A percentile compares a stretch with the other conserved stretches of the same genome.
Conservation (phyloP, 2,329 filamentous ascomycete genomes). For the Cercospora sesami region DNA sequence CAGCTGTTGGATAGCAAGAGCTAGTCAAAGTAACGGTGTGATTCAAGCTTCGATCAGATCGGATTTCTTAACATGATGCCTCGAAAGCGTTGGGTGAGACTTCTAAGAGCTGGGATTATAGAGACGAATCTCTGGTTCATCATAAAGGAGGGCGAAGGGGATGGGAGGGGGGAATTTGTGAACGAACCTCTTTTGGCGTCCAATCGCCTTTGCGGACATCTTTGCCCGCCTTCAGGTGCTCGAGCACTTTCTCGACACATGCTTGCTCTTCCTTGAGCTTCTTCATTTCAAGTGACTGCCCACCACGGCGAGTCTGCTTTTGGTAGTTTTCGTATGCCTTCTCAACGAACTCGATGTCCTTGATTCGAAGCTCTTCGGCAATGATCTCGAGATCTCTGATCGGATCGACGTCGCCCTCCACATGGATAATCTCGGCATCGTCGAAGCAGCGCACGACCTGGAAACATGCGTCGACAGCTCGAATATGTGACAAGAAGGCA, state of each 20-base stretch:
- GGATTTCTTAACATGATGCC: slow-evolving; percentile 83
- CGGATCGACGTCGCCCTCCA: slow-evolving; percentile 97
- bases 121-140: slow-evolving; percentile 99
- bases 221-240: slow-evolving; percentile 81
- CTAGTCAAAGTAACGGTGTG: neutral
- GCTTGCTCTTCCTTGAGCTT: slow-evolving; percentile 94
- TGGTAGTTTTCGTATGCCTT: slow-evolving; percentile 88
- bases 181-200: slow-evolving; percentile 88
- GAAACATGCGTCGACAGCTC: slow-evolving; percentile 59
- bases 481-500: slow-evolving; percentile 96
- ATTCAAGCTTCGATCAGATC: slow-evolving; percentile 35
- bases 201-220: slow-evolving; percentile 90
- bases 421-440: slow-evolving; percentile 98
- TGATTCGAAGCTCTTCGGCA: slow-evolving; percentile 91
- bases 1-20: neutral
- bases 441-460: slow-evolving; percentile 62
- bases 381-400: slow-evolving; percentile 94
- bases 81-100: slow-evolving; percentile 72
- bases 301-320: slow-evolving; percentile 93
- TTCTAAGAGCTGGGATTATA: slow-evolving; percentile 99
- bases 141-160: slow-evolving; percentile 58
- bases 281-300: slow-evolving; percentile 96
- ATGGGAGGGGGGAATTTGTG: slow-evolving; percentile 26
- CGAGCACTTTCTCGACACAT: slow-evolving; percentile 84
- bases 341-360: slow-evolving; percentile 98